Evolutionary conservation across 2,329 filamentous ascomycete species (phyloP).

Genomic region (Ophiostoma australiae): DNA sequence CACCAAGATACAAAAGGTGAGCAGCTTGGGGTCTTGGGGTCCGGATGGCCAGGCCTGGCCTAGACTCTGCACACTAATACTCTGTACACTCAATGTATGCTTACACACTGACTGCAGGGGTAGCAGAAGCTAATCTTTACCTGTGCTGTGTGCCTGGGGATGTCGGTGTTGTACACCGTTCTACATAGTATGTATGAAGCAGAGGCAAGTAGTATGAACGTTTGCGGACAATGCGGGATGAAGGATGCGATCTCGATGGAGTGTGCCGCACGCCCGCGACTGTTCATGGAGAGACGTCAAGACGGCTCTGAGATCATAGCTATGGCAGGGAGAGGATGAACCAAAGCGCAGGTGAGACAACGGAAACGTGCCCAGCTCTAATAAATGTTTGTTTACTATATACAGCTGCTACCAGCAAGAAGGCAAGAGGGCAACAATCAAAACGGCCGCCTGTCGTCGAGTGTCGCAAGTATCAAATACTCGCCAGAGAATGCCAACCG

Average conservation of each 20-base stretch:
- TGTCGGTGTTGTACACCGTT: neutral
- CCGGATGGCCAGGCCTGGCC: neutral
- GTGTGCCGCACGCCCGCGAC: neutral
- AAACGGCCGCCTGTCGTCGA: neutral
- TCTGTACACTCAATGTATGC: too few species aligned
- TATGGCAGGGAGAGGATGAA: neutral
- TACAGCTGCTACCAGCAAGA: neutral
- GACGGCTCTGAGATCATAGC: neutral
- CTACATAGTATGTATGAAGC: neutral
- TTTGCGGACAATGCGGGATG: neutral
- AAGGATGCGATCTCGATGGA: conserved; percentile 8
- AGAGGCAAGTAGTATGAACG: neutral
- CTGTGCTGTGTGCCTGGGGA: neutral
- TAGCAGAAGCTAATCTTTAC: neutral
- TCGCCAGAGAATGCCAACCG: neutral
- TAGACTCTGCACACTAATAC: neutral
- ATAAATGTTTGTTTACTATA: neutral
- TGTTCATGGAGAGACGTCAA: neutral
- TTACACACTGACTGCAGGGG: neutral
- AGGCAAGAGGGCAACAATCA: neutral
- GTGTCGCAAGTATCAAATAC: neutral
- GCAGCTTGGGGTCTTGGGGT: neutral
- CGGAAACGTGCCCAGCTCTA: too few species aligned
- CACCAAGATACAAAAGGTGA: neutral
- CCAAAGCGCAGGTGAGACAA: neutral